These are phyloP conservation scores for Nevesoporus exiguus DNA, from an alignment of 768 basidiomycete species.

Conservation along the genomic window DNA sequence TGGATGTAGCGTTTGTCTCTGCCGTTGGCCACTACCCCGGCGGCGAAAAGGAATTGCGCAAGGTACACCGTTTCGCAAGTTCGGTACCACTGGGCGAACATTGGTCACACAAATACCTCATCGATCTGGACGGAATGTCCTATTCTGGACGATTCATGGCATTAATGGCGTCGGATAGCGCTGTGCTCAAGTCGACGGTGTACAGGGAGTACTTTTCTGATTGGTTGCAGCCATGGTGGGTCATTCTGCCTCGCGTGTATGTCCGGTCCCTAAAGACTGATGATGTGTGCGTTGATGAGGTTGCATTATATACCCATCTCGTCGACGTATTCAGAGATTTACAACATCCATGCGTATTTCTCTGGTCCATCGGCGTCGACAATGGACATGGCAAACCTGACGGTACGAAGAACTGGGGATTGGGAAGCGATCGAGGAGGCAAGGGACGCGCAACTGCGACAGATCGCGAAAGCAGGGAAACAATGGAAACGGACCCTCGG, in stretches of 20 bases:
- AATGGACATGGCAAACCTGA: constrained; percentile 52
- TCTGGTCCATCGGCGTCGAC: constrained; percentile 72
- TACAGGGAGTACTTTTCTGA: constrained; percentile 89
- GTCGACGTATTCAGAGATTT: constrained; percentile 81
- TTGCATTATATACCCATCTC: constrained; percentile 94
- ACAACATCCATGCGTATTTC: constrained; percentile 92
- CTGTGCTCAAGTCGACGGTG: constrained; percentile 85
- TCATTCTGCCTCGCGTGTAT: constrained; percentile 8
- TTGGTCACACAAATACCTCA: constrained; percentile 90
- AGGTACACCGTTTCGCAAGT: constrained; percentile 65
- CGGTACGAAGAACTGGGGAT: constrained; percentile 30
- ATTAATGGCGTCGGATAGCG: constrained; percentile 82
- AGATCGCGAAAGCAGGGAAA: constrained; percentile 90
- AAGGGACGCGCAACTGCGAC: constrained; percentile 67
- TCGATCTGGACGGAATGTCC: constrained; percentile 94
- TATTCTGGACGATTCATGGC: constrained; percentile 89
- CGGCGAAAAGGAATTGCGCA: constrained; percentile 60
- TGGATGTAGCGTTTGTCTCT: constrained; percentile 86
- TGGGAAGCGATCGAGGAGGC: constrained; percentile 40
- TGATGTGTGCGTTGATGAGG: constrained; percentile 40
- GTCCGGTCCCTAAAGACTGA: background rate
- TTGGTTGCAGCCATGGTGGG: constrained; percentile 88
- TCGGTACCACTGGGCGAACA: constrained; percentile 79
- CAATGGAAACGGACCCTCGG: constrained; percentile 88
- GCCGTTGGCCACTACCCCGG: constrained; percentile 75